phyloP scores from a whole-genome alignment of 495 filamentous ascomycete genomes.

The Extremus antarcticus region DNA sequence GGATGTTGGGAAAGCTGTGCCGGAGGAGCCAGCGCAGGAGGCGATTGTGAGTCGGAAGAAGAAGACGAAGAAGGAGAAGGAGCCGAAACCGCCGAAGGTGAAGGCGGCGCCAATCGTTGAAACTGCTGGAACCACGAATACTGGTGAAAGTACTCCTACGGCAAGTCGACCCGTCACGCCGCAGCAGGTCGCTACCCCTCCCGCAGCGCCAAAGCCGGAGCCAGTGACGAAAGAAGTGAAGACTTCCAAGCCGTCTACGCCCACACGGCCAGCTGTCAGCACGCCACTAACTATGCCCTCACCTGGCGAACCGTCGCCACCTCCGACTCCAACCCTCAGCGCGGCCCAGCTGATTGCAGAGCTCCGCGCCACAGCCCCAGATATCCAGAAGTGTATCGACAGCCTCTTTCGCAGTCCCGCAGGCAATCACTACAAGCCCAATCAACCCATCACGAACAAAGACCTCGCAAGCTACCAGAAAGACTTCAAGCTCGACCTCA shows the following conservation, averaged over 20 bases:
- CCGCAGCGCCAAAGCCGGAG: neutral
- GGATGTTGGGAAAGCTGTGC: conserved; percentile 42
- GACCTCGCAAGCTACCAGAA: conserved; percentile 8
- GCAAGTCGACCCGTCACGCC: conserved; percentile 36
- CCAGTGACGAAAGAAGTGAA: conserved; percentile 4
- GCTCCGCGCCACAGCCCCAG: conserved; percentile 8
- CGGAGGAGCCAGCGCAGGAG: conserved; percentile 42
- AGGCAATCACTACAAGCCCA: conserved; percentile 3
- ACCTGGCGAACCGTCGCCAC: conserved; percentile 10
- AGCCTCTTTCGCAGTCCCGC: conserved; percentile 14
- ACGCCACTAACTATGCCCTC: neutral
- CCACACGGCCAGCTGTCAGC: neutral
- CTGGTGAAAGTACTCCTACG: conserved; percentile 33
- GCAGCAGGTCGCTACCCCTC: neutral
- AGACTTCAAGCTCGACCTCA: conserved; percentile 25
- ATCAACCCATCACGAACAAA: conserved; percentile 7
- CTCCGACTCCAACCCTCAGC: conserved; percentile 13
- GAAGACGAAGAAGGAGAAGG: conserved; percentile 60
- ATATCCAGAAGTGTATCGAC: conserved; percentile 17
- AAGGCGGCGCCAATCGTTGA: neutral
- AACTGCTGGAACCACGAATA: too few species aligned
- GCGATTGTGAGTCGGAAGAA: conserved; percentile 83
- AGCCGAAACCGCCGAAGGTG: conserved; percentile 34
- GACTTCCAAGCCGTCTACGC: conserved; percentile 24
- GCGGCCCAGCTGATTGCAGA: conserved; percentile 18